Base-by-base conservation (phyloP, 2,329 filamentous ascomycete species). In the Pseudogymnoascus sp. region DNA sequence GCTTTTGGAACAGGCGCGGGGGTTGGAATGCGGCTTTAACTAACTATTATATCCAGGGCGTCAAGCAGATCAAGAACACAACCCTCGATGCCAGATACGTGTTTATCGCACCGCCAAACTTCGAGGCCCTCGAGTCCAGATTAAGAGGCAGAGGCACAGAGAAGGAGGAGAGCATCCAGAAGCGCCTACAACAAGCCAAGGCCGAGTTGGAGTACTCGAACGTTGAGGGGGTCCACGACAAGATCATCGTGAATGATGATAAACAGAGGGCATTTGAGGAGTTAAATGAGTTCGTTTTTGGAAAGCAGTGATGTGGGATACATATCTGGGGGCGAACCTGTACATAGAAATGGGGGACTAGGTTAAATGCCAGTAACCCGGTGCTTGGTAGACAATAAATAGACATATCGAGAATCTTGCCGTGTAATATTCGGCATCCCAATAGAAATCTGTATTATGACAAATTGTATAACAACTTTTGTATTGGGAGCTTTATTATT, bases 51-150 rank as follows among this genome's bases (percentile, higher is more conserved):
- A 60, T 61, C 10, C 66, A 86, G 83, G 93, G 93, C 65, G 92
- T 97, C 64, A 96, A 96, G 80, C 93, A 97, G 78, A 90, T 97
- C 72, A 91, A 92, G 76, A 83, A 84, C 66, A 89, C 88, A 60
- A 82, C 82, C 69, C 84, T 93, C 66, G 82, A 87, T 63, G 90
- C 91, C 6, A 86, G 90, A 62, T 96, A 91, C 78, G 78, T 96
- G 68, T 96, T 96, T 76, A 83, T 97, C 66, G 85, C 89, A 37
- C 93, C 93, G 11, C 93, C 93, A 0, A 89, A 84, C 3, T 77
- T 89, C 68, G 85, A 89, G 70, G 82, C 86, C 60, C 81, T 97
- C 38, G 92, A 96, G 79, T 74, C 83, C 71, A 82, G 91, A 41
- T 80, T 96, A 61, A 82, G 90, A 53, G 89, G 88, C 35, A 82